Base-by-base conservation (phyloP, 1,284 basidiomycete species). In the Mycena citricolor region DNA sequence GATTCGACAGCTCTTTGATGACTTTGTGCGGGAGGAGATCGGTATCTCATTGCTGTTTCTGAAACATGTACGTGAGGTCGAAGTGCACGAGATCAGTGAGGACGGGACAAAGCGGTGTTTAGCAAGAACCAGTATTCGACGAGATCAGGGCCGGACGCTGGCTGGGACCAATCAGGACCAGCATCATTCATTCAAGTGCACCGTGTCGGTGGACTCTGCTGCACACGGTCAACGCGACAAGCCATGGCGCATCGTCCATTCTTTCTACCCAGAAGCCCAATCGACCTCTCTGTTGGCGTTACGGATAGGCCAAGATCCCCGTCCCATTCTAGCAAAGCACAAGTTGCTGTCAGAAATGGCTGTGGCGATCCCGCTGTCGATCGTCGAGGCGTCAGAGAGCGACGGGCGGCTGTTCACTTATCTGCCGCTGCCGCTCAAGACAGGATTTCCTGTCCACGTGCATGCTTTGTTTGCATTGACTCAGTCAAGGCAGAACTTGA, bases 401-500 rank as follows among this genome's bases (percentile, higher is more conserved):
- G 47, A 42, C 5, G 74, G 73, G 4, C 61, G 68, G 3, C 59
- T 76, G 4, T 77, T 74, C 56, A 74, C 74, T 0, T 74, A 64
- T 37, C 65, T 76, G 4, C 74, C 73, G 0, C 60, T 77, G 0
- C 76, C 76, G 0, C 60, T 77, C 19, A 50, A 50, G 1, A 77
- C 75, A 0, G 63, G 64, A 3, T 75, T 76, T 42, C 69, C 70
- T 1, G 60, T 63, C 3, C 73, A 77, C 41, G 51, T 77, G 8
- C 71, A 78, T 51, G 70, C 63, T 0, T 49, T 71, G 1, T 76
- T 78, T 46, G 69, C 74, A 0, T 57, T 77, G 12, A 74, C 73
- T 0, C 61, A 65, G 14, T 70, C 69, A 2, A 60, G 76, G 16
- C 73, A 76, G 44, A 64, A 71, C 36, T 57, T 77, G 8, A 60